Conservation (phyloP, 2,329 filamentous ascomycete species). For the Fusarium pilosicola region DNA sequence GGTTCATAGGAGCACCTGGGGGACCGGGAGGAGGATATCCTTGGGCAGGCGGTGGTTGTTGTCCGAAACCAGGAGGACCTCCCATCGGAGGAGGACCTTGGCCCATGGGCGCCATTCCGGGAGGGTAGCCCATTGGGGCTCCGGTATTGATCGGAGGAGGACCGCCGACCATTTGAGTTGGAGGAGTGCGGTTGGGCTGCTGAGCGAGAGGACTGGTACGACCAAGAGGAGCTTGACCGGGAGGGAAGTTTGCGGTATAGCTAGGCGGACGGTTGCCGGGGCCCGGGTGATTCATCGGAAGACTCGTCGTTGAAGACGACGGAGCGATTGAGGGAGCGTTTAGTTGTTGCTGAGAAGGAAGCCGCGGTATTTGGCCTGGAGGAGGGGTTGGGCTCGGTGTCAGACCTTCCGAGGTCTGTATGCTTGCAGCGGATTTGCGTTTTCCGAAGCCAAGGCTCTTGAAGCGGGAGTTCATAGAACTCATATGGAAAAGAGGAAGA, state of each 20-base stretch:
- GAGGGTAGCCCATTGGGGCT: constrained; percentile 69
- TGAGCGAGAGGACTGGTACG: constrained; percentile 63
- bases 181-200: constrained; percentile 64
- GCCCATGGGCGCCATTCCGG: constrained; percentile 58
- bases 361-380: constrained; percentile 63
- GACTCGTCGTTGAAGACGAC: constrained; percentile 58
- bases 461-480: constrained; percentile 82
- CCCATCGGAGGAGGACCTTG: constrained; percentile 55
- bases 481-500: constrained; percentile 63
- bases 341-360: constrained; percentile 56
- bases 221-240: constrained; percentile 59
- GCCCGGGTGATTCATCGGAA: constrained; percentile 71
- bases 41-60: constrained; percentile 48
- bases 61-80: constrained; percentile 52
- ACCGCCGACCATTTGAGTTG: constrained; percentile 69
- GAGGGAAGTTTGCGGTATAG: constrained; percentile 67
- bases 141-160: constrained; percentile 75
- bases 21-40: constrained; percentile 59
- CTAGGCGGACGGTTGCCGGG: constrained; percentile 70
- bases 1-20: constrained; percentile 53
- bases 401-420: constrained; percentile 59
- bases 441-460: constrained; percentile 85
- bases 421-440: constrained; percentile 75
- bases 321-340: constrained; percentile 51
- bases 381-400: constrained; percentile 48